phyloP scores from a whole-genome alignment of 176 grass and related monocot species.

The Phoenix dactylifera region DNA sequence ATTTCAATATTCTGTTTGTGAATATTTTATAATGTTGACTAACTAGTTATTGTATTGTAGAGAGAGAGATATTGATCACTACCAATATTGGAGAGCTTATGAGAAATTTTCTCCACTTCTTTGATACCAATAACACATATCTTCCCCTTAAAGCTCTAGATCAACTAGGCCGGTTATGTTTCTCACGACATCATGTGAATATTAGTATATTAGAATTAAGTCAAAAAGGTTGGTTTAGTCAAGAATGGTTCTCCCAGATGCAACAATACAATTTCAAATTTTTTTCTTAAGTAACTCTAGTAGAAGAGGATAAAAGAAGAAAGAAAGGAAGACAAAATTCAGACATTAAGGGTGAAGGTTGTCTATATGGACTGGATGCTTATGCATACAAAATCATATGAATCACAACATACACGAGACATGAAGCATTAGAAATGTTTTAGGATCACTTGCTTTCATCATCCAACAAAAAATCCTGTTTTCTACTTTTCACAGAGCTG shows the following conservation, averaged over 20 bases:
- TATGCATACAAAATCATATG: too few species aligned
- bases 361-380: too few species aligned
- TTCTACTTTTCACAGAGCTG: neutral
- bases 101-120: slow-evolving; percentile 10
- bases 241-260: too few species aligned
- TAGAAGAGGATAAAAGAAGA: too few species aligned
- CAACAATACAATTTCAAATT: too few species aligned
- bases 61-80: slow-evolving; percentile 13
- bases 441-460: neutral
- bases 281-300: too few species aligned
- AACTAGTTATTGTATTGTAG: neutral
- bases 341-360: too few species aligned
- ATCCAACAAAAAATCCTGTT: neutral
- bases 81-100: slow-evolving; percentile 2
- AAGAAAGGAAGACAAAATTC: too few species aligned
- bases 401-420: too few species aligned
- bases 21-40: neutral
- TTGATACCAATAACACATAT: slow-evolving; percentile 1
- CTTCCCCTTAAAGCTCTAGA: slow-evolving; percentile 7
- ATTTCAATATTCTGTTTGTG: neutral
- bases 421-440: too few species aligned
- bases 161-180: neutral
- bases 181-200: neutral
- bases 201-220: too few species aligned
- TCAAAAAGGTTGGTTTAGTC: too few species aligned